Conservation (phyloP, 495 filamentous ascomycete species). For the Penicillium egyptiacum region DNA sequence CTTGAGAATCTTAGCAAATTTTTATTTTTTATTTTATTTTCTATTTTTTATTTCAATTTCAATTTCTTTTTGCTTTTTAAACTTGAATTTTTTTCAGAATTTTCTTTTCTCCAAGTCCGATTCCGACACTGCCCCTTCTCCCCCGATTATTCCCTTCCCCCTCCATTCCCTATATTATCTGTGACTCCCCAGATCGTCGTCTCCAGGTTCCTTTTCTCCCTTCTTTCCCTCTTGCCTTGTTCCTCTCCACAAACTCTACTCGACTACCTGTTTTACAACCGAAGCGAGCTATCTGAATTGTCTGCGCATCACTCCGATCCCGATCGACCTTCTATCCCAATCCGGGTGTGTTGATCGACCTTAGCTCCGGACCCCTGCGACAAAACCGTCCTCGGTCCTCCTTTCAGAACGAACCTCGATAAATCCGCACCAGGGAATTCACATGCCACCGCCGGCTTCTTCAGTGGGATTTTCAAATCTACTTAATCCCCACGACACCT, state of each 20-base stretch:
- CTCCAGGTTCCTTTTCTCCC: conserved; percentile 29
- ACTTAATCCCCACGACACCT: conserved; percentile 60
- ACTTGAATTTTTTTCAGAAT: conserved; percentile 18
- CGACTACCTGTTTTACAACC: conserved; percentile 1
- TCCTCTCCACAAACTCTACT: conserved; percentile 30
- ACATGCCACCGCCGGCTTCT: conserved; percentile 72
- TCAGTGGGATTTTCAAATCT: conserved; percentile 78
- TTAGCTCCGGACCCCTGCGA: conserved; percentile 31
- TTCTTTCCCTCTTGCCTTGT: conserved; percentile 24
- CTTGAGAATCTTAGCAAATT: conserved; percentile 4
- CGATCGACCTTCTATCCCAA: conserved; percentile 12
- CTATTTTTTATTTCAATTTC: conserved; percentile 18
- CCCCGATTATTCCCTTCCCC: conserved; percentile 42
- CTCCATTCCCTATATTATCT: conserved; percentile 46
- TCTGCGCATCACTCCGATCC: conserved; percentile 11
- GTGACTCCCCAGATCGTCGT: conserved; percentile 39
- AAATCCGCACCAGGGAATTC: conserved; percentile 38
- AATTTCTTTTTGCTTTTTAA: conserved; percentile 13
- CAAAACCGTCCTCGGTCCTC: conserved; percentile 23
- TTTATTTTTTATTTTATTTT: conserved; percentile 17
- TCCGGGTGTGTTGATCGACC: conserved; percentile 35
- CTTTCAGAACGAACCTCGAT: not conserved
- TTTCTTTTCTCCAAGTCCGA: conserved; percentile 31
- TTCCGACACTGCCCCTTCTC: conserved; percentile 35
- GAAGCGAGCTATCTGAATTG: conserved; percentile 2